Percentiles rank a stretch among this genome's conserved stretches.
These are phyloP conservation scores for Waltiozyma sp. DNA, from an alignment of 1,139 yeast species.

Conservation along the genomic window DNA sequence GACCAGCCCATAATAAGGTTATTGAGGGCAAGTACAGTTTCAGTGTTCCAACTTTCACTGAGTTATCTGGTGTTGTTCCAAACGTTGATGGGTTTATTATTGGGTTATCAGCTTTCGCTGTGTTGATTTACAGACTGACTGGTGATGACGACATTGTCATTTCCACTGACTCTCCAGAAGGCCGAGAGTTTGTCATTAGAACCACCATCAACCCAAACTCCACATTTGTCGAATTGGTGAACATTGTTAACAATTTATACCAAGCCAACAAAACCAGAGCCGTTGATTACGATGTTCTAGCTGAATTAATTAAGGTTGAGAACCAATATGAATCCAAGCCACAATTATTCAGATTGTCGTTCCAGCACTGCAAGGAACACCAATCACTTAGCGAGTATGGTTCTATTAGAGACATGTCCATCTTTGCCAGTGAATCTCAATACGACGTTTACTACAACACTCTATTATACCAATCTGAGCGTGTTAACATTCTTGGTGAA, in stretches of 20 bases:
- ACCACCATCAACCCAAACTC: constrained; percentile 41
- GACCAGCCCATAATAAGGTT: constrained; percentile 62
- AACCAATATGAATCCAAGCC: constrained; percentile 49
- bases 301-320: constrained; percentile 35
- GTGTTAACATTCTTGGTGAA: constrained; percentile 61
- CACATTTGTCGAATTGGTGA: constrained; percentile 42
- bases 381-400: constrained; percentile 38
- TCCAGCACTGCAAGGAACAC: constrained; percentile 34
- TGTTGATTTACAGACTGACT: constrained; percentile 66
- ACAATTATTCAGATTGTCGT: constrained; percentile 32
- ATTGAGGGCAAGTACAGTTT: constrained; percentile 47
- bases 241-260: constrained; percentile 34
- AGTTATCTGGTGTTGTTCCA: constrained; percentile 16
- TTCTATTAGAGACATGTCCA: constrained; percentile 53
- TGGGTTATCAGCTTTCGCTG: constrained; percentile 61
- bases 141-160: constrained; percentile 93
- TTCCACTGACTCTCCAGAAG: constrained; percentile 45
- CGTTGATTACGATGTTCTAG: constrained; percentile 47
- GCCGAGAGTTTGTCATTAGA: constrained; percentile 47
- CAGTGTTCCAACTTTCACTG: constrained; percentile 22
- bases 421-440: constrained; percentile 29
- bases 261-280: constrained; percentile 29
- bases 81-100: constrained; percentile 32
- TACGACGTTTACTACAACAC: constrained; percentile 58
- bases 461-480: constrained; percentile 56